Evolutionary conservation across 1,139 yeast species (phyloP).

Genomic region (Yamadazyma atlantica): DNA sequence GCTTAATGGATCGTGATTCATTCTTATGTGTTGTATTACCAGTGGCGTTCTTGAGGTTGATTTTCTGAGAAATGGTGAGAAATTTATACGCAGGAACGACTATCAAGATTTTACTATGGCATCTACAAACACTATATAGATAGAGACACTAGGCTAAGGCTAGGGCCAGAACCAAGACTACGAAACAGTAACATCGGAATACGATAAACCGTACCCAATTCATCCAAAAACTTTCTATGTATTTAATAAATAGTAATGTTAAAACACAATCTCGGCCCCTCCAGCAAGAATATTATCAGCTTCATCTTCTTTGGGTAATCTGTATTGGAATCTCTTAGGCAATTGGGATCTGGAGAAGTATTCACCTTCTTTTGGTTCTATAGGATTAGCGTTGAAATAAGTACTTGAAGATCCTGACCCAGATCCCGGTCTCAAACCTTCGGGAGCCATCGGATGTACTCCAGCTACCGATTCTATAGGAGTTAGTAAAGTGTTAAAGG

Average conservation of each 20-base stretch:
- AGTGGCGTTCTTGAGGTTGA: constrained; percentile 1
- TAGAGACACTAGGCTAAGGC: too few relatives aligned
- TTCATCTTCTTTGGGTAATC: constrained; percentile 61
- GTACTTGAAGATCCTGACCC: constrained; percentile 16
- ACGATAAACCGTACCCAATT: too few relatives aligned
- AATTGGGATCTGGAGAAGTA: constrained; percentile 61
- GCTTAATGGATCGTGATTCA: constrained; percentile 93
- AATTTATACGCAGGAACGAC: neutral
- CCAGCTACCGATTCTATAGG: constrained; percentile 20
- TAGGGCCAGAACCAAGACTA: too few relatives aligned
- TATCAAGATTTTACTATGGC: neutral
- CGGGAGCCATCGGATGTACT: constrained; percentile 54
- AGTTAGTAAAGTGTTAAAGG: constrained; percentile 7
- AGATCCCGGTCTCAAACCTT: constrained; percentile 47
- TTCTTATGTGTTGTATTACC: constrained; percentile 21
- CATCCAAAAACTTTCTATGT: neutral
- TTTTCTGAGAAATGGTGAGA: neutral
- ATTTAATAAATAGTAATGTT: constrained; percentile 6
- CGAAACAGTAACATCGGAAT: too few relatives aligned
- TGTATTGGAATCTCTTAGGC: constrained; percentile 70
- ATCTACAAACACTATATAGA: too few relatives aligned
- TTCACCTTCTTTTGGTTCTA: constrained; percentile 48
- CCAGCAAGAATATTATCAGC: constrained; percentile 73
- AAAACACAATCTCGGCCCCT: constrained; percentile 61
- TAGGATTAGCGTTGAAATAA: constrained; percentile 29